phyloP scores from a whole-genome alignment of 257 asterid species.

The Gentiana straminea region DNA sequence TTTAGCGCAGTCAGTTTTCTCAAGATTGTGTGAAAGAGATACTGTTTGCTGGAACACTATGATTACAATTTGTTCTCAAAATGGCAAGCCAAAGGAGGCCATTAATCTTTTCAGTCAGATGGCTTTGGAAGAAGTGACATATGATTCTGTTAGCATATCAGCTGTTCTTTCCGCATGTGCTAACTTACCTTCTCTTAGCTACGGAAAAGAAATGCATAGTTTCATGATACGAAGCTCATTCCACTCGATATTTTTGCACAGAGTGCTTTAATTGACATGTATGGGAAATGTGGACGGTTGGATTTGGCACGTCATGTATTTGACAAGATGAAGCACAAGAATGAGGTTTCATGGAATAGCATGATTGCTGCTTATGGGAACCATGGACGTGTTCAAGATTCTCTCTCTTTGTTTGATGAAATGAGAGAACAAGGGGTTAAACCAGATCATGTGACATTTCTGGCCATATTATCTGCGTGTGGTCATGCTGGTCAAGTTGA shows the following conservation, averaged over 20 bases:
- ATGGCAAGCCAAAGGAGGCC: conserved; percentile 62
- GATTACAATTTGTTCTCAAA: conserved; percentile 61
- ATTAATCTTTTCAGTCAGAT: conserved; percentile 50
- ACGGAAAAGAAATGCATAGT: conserved; percentile 70
- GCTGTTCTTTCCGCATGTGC: conserved; percentile 78
- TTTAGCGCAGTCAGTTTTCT: conserved; percentile 42
- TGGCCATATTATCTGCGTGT: conserved; percentile 68
- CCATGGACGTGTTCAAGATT: conserved; percentile 42
- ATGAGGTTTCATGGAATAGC: conserved; percentile 92
- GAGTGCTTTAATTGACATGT: conserved; percentile 72
- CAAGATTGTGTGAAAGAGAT: conserved; percentile 45
- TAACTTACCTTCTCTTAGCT: conserved; percentile 44
- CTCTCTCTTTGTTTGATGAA: conserved; percentile 33
- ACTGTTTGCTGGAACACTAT: conserved; percentile 79
- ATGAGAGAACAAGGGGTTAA: conserved; percentile 48
- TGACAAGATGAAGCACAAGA: conserved; percentile 42
- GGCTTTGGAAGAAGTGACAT: conserved; percentile 48
- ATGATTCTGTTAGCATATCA: conserved; percentile 69
- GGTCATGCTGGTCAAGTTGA: conserved; percentile 71
- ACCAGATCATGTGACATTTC: conserved; percentile 77
- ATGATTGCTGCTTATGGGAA: conserved; percentile 90
- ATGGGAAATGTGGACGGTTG: conserved; percentile 79
- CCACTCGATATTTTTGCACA: conserved; percentile 37
- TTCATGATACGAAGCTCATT: conserved; percentile 46
- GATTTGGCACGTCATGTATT: conserved; percentile 45